phyloP scores from a whole-genome alignment of 805 yeast species.

The Candida multigemmis region DNA sequence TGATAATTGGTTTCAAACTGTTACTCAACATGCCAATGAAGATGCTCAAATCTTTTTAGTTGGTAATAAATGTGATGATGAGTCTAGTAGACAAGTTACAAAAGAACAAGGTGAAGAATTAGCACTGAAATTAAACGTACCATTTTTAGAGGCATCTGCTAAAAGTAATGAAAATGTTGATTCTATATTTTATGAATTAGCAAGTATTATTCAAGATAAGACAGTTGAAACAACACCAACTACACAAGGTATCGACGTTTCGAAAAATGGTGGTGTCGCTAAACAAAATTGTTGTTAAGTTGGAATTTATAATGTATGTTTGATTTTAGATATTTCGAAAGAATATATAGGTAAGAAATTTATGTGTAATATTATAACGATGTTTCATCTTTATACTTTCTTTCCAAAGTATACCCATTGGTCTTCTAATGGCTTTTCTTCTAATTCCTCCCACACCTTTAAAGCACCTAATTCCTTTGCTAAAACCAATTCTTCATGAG shows the following conservation, averaged over 20 bases:
- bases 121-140: slow-evolving; percentile 79
- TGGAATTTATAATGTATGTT: background rate
- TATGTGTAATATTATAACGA: background rate
- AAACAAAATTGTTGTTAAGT: slow-evolving; percentile 33
- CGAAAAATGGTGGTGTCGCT: slow-evolving; percentile 15
- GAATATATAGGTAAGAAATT: background rate
- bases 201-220: slow-evolving; percentile 77
- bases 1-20: slow-evolving; percentile 92
- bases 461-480: slow-evolving; percentile 59
- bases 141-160: slow-evolving; percentile 94
- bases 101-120: slow-evolving; percentile 85
- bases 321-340: slow-evolving; percentile 1
- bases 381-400: slow-evolving; percentile 28
- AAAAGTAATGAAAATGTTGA: slow-evolving; percentile 89
- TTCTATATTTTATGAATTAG: slow-evolving; percentile 83
- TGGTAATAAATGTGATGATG: slow-evolving; percentile 93
- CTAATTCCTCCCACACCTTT: slow-evolving; percentile 73
- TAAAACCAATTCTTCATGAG: slow-evolving; percentile 67
- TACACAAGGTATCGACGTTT: slow-evolving; percentile 28
- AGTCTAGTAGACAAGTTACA: slow-evolving; percentile 76
- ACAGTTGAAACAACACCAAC: slow-evolving; percentile 36
- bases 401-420: slow-evolving; percentile 81
- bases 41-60: slow-evolving; percentile 91
- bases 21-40: slow-evolving; percentile 92
- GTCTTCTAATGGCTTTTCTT: slow-evolving; percentile 69